Percentiles rank a stretch among this genome's conserved stretches.
phyloP scores from a whole-genome alignment of 768 basidiomycete species.

The Ramaria rubella region DNA sequence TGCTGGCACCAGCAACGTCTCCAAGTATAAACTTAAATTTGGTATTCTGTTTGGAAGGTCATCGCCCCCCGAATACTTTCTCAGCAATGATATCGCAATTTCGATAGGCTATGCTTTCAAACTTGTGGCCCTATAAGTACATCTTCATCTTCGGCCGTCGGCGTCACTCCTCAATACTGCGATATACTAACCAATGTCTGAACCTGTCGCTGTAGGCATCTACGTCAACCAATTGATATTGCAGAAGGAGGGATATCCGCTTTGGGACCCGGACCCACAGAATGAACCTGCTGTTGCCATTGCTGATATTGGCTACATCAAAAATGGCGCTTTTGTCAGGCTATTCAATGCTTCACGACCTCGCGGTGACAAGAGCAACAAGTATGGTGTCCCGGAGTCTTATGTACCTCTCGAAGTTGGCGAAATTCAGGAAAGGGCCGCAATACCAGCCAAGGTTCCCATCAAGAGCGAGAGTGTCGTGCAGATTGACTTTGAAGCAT shows the following conservation, averaged over 20 bases:
- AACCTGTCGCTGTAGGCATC: neutral
- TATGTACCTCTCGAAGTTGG: neutral
- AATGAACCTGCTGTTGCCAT: neutral
- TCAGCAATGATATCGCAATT: no score
- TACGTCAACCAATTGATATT: neutral
- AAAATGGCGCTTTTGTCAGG: neutral
- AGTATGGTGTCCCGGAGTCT: neutral
- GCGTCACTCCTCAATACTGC: no score
- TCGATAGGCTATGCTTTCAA: no score
- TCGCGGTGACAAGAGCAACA: neutral
- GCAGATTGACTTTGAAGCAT: neutral
- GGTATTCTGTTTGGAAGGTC: no score
- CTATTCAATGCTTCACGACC: neutral
- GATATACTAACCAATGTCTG: no score
- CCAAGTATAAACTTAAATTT: no score
- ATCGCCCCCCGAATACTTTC: no score
- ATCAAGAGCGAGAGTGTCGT: neutral
- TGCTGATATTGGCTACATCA: neutral
- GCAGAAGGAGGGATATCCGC: neutral
- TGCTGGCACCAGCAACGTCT: no score
- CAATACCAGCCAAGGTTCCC: neutral
- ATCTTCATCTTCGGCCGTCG: no score
- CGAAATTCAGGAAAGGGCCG: neutral
- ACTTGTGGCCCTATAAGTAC: no score
- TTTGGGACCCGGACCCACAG: neutral